These are phyloP conservation scores for Boletus semigastroideus DNA, from an alignment of 1,284 basidiomycete species.

Conservation along the genomic window DNA sequence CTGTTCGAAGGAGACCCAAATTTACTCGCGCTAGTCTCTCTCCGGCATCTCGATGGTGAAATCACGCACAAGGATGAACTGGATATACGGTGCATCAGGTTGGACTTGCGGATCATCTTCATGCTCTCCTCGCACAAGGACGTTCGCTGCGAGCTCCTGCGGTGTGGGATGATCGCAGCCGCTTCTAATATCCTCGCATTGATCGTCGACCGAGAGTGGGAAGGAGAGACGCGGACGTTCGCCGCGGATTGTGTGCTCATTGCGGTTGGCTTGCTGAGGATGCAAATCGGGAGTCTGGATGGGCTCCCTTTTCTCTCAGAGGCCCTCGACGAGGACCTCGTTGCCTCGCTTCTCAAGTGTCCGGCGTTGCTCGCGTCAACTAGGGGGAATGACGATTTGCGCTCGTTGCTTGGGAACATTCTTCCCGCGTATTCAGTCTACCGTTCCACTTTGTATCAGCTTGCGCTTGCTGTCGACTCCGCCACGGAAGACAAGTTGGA, in stretches of 20 bases:
- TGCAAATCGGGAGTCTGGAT: constrained; percentile 25
- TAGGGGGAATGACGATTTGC: constrained; percentile 2
- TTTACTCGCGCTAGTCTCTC: constrained; percentile 18
- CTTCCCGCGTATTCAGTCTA: constrained; percentile 28
- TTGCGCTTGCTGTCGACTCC: constrained; percentile 12
- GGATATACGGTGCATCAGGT: constrained; percentile 27
- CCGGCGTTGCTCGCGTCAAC: constrained; percentile 21
- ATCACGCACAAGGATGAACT: constrained; percentile 12
- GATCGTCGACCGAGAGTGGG: constrained; percentile 17
- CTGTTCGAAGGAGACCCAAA: constrained; percentile 21
- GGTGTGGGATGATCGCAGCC: constrained; percentile 24
- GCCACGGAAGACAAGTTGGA: constrained; percentile 10
- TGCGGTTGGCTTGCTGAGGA: constrained; percentile 16
- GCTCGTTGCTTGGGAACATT: constrained; percentile 16
- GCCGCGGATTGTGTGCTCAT: constrained; percentile 26
- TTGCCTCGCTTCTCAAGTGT: constrained; percentile 26
- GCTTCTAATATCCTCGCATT: constrained; percentile 22
- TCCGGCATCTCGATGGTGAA: constrained; percentile 27
- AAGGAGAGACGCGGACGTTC: constrained; percentile 1
- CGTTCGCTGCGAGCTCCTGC: constrained; percentile 19
- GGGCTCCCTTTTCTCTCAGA: constrained; percentile 26
- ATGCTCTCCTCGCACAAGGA: constrained; percentile 17
- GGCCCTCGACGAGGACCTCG: constrained; percentile 20
- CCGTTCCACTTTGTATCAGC: constrained; percentile 21
- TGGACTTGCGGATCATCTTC: constrained; percentile 30